Conservation (phyloP, 1,284 basidiomycete genomes). For the Kalmanozyma brasiliensis region DNA sequence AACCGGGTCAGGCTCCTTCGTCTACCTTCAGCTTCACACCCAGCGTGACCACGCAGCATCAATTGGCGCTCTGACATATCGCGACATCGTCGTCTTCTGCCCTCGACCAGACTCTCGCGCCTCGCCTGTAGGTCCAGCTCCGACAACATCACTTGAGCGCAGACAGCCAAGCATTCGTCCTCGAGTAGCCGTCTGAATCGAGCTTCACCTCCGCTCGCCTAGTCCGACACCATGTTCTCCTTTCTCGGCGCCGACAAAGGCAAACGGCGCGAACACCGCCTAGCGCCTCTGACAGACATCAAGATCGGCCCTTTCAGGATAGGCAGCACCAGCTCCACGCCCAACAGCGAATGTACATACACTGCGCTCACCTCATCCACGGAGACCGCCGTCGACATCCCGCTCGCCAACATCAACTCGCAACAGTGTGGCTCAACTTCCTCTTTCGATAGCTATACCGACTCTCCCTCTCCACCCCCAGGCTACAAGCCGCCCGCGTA, state of each 20-base stretch:
- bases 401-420: conserved; percentile 10
- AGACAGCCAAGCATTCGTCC: too few relatives aligned
- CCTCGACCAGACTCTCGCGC: too few relatives aligned
- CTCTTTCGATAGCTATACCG: conserved; percentile 15
- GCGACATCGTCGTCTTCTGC: too few relatives aligned
- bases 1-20: too few relatives aligned
- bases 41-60: too few relatives aligned
- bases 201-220: neutral
- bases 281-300: conserved; percentile 28
- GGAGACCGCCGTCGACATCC: conserved; percentile 23
- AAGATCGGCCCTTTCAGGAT: conserved; percentile 33
- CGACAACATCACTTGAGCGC: too few relatives aligned
- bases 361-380: conserved; percentile 32
- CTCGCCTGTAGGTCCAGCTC: too few relatives aligned
- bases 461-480: conserved; percentile 27
- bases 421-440: conserved; percentile 11
- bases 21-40: too few relatives aligned
- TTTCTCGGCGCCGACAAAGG: conserved; percentile 19
- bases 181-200: too few relatives aligned
- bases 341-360: conserved; percentile 34
- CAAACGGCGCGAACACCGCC: conserved; percentile 21
- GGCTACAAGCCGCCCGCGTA: conserved; percentile 40
- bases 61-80: too few relatives aligned
- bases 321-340: conserved; percentile 32
- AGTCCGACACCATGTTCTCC: conserved; percentile 22